Evolutionary conservation across 768 basidiomycete species (phyloP), one percentile per base, ranked within the genome.

Genomic region (Leucosporidium creatinivorum): DNA sequence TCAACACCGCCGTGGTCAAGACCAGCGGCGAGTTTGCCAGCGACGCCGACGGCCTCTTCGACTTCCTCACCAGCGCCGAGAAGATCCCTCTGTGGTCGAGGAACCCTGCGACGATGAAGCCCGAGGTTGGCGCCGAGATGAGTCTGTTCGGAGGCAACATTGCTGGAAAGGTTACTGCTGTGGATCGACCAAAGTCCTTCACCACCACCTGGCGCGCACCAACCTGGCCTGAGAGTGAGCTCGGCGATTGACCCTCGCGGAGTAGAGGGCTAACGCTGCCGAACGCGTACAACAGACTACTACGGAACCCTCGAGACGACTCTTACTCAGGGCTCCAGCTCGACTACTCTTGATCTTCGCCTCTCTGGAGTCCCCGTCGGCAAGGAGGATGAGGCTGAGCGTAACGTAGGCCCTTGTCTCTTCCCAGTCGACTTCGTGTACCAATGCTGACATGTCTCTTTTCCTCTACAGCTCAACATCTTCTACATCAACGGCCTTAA

Each of bases 121-220:
- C 70, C 15, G 49, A 65, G 54, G 69, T 63, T 18, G 73, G 68
- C 23, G 61, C 73, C 12, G 69, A 71, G 48, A 66, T 76, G 47
- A 61, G 55, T 12, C 61, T 76, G 18, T 76, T 76, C 28, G 73
- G 75, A 17, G 75, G 75, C 50, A 76, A 76, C 69, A 73, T 76
- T 56, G 44, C 33, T 6, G 75, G 75, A 51, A 72, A 72, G 65
- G 68, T 76, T 7, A 50, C 59, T 15, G 28, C 61, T 26, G 72
- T 70, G 39, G 63, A 69, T 21, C 23, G 36, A 36, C 75, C 73
- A 5, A 68, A 65, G 52, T 36, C 36, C 18, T 51, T 74, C 36
- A 58, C 51, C 21, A 62, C 63, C 28, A 63, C 59, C 19, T 75
- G 75, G 75, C 47, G 75, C 50, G 75, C 75, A 19, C 75, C 75